Evolutionary conservation across 345 rosid genomes (phyloP), one percentile per base, ranked within the genome.

Genomic region (Gossypium turneri): DNA sequence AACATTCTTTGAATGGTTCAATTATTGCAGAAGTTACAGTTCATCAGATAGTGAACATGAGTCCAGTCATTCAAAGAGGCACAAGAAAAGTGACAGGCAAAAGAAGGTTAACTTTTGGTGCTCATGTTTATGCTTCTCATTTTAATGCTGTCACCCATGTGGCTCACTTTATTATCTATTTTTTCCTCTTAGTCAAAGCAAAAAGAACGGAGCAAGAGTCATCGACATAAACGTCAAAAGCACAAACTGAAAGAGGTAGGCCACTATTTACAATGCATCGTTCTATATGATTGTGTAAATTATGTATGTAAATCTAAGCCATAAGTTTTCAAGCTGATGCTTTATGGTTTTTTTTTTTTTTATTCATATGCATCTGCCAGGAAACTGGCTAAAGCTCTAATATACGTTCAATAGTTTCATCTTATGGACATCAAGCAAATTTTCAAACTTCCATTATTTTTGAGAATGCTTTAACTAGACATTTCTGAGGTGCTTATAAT

Each of bases 201-300:
- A 51, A 93, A 89, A 85, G 98, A 87, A 2, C 75, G 84, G 71
- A 89, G 89, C 76, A 89, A 91, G 85, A 88, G 84, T 63, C 94
- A 73, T 80, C 91, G 77, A 66, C 90, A 88, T 76, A 91, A 87
- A 82, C 91, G 87, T 43, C 88, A 86, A 67, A 93, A 90, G 88
- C 84, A 68, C 70, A 93, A 88, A 83, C 85, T n/a, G 25, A 89
- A 88, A 79, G 93, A 95, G 97, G 99, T 91, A 84, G 67, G 84
- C 12, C 15, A 45, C 52, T 79, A 19, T 67, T 80, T 81, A 82
- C 66, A n/a, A 64, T 75, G 29, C 47, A 10, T 11, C 4, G 3
- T 5, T 34, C 73, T 2, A 4, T 70, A 9, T 68, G 12, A 51
- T 57, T 57, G 16, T 10, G 13, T 22, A 57, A 57, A 57, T 57